phyloP scores from a whole-genome alignment of 2,329 filamentous ascomycete genomes.

The Xylariaceae sp. region DNA sequence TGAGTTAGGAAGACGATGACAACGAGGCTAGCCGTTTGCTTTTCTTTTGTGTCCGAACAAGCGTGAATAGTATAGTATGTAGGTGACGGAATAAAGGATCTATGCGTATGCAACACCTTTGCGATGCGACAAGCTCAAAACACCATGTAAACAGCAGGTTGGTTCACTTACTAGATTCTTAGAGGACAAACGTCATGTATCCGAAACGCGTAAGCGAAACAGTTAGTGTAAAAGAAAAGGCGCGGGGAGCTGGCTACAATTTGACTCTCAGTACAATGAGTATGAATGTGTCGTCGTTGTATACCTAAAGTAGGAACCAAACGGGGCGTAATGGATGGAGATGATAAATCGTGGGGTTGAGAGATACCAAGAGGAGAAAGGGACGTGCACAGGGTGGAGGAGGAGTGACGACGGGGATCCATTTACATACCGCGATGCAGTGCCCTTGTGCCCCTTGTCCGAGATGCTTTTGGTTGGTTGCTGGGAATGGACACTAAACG shows the following conservation, averaged over 20 bases:
- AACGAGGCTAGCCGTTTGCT: background rate
- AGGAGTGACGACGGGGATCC: background rate
- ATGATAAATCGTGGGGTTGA: constrained; percentile 33
- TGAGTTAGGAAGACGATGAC: background rate
- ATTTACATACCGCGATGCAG: too few relatives aligned
- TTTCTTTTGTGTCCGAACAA: background rate
- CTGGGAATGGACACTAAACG: too few relatives aligned
- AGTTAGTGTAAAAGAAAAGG: background rate
- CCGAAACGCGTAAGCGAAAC: background rate
- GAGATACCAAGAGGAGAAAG: background rate
- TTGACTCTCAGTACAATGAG: background rate
- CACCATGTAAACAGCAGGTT: too few relatives aligned
- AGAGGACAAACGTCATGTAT: too few relatives aligned
- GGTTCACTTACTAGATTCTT: too few relatives aligned
- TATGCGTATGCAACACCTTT: background rate
- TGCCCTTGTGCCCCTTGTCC: too few relatives aligned
- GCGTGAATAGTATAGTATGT: too few relatives aligned
- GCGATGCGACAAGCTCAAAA: background rate
- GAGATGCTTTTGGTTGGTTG: too few relatives aligned
- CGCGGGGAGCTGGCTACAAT: background rate
- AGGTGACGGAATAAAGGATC: background rate
- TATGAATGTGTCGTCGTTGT: background rate
- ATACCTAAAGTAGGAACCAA: background rate
- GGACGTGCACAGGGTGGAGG: background rate
- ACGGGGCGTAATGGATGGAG: constrained; percentile 11